Conservation (phyloP, 352 stramenopile genomes). For the Globisporangium ultimum region DNA sequence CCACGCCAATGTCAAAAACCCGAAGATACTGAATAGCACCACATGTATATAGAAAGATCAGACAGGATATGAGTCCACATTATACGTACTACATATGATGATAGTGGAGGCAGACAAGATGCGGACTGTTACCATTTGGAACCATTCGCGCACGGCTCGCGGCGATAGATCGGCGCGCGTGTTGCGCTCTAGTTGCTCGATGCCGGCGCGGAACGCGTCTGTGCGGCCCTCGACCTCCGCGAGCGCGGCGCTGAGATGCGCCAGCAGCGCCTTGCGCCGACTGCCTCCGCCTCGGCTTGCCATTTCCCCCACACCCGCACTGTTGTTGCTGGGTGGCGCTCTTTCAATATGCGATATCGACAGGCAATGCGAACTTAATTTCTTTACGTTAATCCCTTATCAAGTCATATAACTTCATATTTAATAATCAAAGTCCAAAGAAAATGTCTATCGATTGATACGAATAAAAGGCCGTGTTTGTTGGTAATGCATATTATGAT, state of each 20-base stretch:
- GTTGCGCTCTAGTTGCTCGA: conserved; percentile 44
- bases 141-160: conserved; percentile 48
- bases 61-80: background rate
- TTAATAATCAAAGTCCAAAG: no score
- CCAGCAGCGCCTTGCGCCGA: conserved; percentile 30
- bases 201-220: conserved; percentile 25
- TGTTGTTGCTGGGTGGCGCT: no score
- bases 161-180: conserved; percentile 32
- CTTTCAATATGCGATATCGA: no score
- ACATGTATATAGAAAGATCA: background rate
- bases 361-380: no score
- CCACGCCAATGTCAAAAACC: conserved; percentile 54
- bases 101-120: background rate
- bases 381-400: no score
- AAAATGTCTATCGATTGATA: no score
- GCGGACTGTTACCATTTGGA: conserved; percentile 37
- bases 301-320: no score
- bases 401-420: no score
- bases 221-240: conserved; percentile 48
- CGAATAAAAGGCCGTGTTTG: no score
- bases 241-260: conserved; percentile 44
- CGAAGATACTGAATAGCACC: conserved; percentile 47
- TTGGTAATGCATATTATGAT: no score
- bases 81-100: no score
- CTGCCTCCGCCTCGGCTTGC: background rate